Conservation (phyloP, 768 basidiomycete species). For the Mycena olivaceomarginata region DNA sequence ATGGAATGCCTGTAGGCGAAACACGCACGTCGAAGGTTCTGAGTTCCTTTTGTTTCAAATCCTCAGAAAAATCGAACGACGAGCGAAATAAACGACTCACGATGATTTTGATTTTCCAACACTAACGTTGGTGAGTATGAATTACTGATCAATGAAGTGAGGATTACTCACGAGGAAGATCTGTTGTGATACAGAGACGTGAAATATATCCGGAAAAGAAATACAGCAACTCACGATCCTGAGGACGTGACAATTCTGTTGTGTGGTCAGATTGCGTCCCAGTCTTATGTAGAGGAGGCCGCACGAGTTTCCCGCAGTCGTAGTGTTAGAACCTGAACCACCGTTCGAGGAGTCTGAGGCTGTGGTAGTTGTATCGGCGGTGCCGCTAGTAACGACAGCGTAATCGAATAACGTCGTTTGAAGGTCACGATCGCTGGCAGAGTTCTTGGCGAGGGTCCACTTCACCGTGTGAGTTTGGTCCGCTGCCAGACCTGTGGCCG, state of each 20-base stretch:
- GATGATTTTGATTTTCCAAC: neutral
- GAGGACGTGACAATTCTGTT: neutral
- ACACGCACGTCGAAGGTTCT: neutral
- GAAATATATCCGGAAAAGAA: neutral
- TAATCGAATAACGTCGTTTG: constrained; percentile 39
- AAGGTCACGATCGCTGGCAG: neutral
- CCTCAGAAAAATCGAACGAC: neutral
- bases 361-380: neutral
- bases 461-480: constrained; percentile 31
- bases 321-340: neutral
- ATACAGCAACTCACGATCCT: neutral
- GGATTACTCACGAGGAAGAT: neutral
- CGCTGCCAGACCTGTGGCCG: constrained; percentile 16
- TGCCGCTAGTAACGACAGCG: constrained; percentile 35
- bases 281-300: neutral
- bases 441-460: constrained; percentile 16
- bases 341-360: neutral
- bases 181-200: neutral
- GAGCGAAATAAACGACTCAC: neutral
- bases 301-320: neutral
- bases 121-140: too few relatives aligned
- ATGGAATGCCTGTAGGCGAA: too few relatives aligned
- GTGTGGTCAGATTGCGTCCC: neutral
- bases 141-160: neutral
- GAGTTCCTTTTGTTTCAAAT: neutral